Base-by-base conservation (phyloP, 257 asterid species). In the Capsicum rhomboideum region DNA sequence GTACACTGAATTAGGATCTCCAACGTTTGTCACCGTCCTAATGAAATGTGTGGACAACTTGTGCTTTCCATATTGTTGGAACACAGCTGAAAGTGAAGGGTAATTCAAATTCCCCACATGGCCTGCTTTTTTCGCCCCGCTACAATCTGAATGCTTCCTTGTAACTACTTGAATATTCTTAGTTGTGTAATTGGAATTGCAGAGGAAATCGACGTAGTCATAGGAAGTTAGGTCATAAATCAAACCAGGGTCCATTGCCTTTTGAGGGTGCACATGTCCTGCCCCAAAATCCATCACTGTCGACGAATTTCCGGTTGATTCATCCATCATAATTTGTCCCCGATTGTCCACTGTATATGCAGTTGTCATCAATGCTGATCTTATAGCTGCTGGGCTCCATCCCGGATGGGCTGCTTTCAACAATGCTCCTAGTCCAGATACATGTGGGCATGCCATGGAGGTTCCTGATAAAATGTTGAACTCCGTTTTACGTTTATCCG, bases 391-490 rank as follows among this genome's bases (percentile, higher is more conserved):
- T 0, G 99, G 98, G 82, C 98, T 91, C 99, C 99, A 95, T 13
- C 89, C 92, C 0, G 99, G 99, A 68, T 94, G 99, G 17, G 98
- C 99, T 0, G 98, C 99, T 87, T 95, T 95, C 61, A 95, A 26
- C 84, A 95, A 75, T 8, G 99, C 98, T 0, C 92, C 99, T 1
- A 95, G 87, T 7, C 99, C 99, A 1, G 98, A 92, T 4, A 95
- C 93, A 68, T 95, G 99, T 2, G 99, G 99, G 86, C 99, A 94
- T 0, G 99, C 98, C 98, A 95, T 94, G 4, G 99, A 95, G 2
- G 99, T 94, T 0, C 99, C 99, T 0, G 98, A 94, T 74, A 94
- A 46, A 29, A 96, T 96, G 52, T 94, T 96, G 86, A 96, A 94
- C 85, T 92, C 97, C 0, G 97, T 94, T 6, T 85, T 69, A 2